Percentiles rank a stretch among this genome's conserved stretches.
These are phyloP conservation scores for Parasarocladium wereldwijsianum DNA, from an alignment of 2,329 filamentous ascomycete species.

Conservation along the genomic window DNA sequence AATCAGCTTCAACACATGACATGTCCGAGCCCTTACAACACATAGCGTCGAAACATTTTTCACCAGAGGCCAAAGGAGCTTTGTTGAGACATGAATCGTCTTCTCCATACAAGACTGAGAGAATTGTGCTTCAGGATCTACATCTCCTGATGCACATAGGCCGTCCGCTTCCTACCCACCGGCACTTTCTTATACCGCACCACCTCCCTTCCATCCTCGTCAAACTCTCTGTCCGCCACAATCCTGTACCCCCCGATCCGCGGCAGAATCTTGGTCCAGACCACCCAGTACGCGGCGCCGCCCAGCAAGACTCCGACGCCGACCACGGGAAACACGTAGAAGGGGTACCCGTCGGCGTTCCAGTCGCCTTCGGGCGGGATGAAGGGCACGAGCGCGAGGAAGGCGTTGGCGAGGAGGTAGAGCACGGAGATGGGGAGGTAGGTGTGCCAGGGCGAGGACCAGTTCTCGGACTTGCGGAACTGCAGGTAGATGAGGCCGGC, in stretches of 20 bases:
- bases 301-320: constrained; percentile 35
- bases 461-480: constrained; percentile 31
- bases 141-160: too few relatives aligned
- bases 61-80: too few relatives aligned
- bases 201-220: constrained; percentile 24
- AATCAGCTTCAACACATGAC: too few relatives aligned
- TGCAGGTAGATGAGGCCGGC: constrained; percentile 37
- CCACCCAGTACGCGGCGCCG: constrained; percentile 34
- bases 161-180: too few relatives aligned
- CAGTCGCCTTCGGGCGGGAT: constrained; percentile 32
- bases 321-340: constrained; percentile 41
- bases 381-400: constrained; percentile 38
- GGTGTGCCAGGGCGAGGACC: constrained; percentile 37
- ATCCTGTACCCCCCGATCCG: constrained; percentile 33
- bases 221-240: constrained; percentile 25
- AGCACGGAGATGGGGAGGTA: constrained; percentile 30
- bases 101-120: too few relatives aligned
- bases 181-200: constrained; percentile 25
- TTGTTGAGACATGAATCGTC: too few relatives aligned
- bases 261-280: constrained; percentile 36
- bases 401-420: constrained; percentile 35
- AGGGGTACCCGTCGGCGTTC: constrained; percentile 35
- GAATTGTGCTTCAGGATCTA: too few relatives aligned
- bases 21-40: too few relatives aligned
- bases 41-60: too few relatives aligned